These are phyloP conservation scores for Alternaria longipes DNA, from an alignment of 2,329 filamentous ascomycete genomes.

Conservation along the genomic window DNA sequence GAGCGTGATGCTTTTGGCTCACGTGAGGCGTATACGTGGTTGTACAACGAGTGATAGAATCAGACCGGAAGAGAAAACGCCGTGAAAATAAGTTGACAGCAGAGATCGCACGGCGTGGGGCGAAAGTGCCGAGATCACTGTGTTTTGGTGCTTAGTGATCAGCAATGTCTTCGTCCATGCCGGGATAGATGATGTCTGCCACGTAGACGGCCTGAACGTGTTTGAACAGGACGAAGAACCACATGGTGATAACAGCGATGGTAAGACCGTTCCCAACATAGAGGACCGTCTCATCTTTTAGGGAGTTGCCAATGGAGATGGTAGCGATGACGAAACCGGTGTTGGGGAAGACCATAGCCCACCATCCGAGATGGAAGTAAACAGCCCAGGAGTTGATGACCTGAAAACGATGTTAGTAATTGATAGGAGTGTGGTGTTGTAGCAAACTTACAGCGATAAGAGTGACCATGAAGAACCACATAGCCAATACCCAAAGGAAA, in stretches of 20 bases:
- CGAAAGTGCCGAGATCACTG: neutral
- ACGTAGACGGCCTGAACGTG: slow-evolving; percentile 62
- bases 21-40: slow-evolving; percentile 13
- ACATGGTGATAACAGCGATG: slow-evolving; percentile 62
- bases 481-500: slow-evolving; percentile 70
- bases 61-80: neutral
- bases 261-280: slow-evolving; percentile 60
- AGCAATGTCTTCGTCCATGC: slow-evolving; percentile 66
- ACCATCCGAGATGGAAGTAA: slow-evolving; percentile 71
- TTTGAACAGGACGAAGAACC: slow-evolving; percentile 63
- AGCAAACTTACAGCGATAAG: slow-evolving; percentile 47
- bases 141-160: slow-evolving; percentile 34
- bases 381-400: slow-evolving; percentile 45
- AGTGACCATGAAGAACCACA: slow-evolving; percentile 64
- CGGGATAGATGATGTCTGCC: slow-evolving; percentile 65
- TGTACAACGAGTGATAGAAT: slow-evolving; percentile 23
- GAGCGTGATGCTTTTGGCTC: slow-evolving; percentile 26
- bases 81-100: neutral
- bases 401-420: slow-evolving; percentile 27
- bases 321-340: slow-evolving; percentile 56
- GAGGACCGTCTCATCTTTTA: slow-evolving; percentile 48
- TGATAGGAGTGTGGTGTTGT: slow-evolving; percentile 37
- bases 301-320: slow-evolving; percentile 50
- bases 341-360: slow-evolving; percentile 63
- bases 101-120: neutral